Evolutionary conservation across 1,284 basidiomycete species (phyloP).

Genomic region (Malassezia sympodialis): DNA sequence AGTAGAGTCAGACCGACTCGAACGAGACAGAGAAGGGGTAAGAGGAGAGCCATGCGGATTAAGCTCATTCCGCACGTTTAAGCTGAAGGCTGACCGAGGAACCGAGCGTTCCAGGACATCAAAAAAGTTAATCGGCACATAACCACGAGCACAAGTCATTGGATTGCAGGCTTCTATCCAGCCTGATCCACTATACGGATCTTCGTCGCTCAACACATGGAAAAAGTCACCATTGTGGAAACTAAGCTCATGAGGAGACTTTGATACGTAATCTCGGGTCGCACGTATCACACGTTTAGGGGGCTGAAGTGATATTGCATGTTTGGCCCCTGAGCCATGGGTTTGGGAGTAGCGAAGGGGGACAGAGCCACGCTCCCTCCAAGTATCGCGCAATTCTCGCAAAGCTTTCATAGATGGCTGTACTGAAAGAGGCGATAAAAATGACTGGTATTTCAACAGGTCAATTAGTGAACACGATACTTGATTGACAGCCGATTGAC

Average conservation of each 20-base stretch:
- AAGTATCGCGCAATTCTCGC: conserved; percentile 40
- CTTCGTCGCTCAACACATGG: conserved; percentile 71
- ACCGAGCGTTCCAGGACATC: conserved; percentile 49
- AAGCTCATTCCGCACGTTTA: conserved; percentile 16
- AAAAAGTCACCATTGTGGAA: conserved; percentile 96
- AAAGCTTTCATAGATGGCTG: conserved; percentile 34
- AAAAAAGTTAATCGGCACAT: conserved; percentile 79
- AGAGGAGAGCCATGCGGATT: conserved; percentile 34
- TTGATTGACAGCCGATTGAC: neutral
- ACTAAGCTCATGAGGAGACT: conserved; percentile 73
- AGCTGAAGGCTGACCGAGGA: conserved; percentile 22
- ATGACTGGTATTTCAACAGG: neutral
- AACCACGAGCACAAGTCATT: conserved; percentile 74
- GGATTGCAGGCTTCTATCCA: conserved; percentile 58
- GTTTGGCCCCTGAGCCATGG: conserved; percentile 19
- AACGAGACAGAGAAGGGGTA: conserved; percentile 30
- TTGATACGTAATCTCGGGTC: conserved; percentile 60
- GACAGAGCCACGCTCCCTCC: conserved; percentile 27
- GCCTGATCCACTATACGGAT: conserved; percentile 45
- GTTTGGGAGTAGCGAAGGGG: conserved; percentile 20
- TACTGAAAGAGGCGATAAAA: neutral
- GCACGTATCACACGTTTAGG: conserved; percentile 95
- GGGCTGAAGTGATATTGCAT: conserved; percentile 51
- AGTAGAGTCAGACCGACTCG: conserved; percentile 1
- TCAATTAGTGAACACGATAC: neutral